phyloP scores from a whole-genome alignment of 768 basidiomycete genomes.

The Mycena pura region DNA sequence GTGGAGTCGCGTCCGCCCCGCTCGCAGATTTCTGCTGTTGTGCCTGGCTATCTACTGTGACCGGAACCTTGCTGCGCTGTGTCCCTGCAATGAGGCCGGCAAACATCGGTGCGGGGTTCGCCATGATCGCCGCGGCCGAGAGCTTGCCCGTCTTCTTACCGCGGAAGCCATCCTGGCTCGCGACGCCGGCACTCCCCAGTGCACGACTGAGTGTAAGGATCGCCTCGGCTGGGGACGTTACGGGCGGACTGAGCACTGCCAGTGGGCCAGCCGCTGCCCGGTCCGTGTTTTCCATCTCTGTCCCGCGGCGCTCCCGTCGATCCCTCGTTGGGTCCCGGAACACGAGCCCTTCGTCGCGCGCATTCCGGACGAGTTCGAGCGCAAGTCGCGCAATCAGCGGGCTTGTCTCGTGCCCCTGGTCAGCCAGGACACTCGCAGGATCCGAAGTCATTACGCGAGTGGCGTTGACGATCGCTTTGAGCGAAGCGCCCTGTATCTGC shows the following conservation, averaged over 20 bases:
- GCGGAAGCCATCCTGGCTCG: constrained; percentile 19
- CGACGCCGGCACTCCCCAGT: constrained; percentile 37
- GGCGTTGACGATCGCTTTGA: constrained; percentile 81
- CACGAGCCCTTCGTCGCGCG: constrained; percentile 66
- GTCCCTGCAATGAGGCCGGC: constrained; percentile 63
- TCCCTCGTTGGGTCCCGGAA: constrained; percentile 58
- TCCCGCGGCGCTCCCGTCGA: constrained; percentile 43
- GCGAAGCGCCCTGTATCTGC: constrained; percentile 63
- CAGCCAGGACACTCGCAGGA: constrained; percentile 73
- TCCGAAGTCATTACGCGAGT: constrained; percentile 89
- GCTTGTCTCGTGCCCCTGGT: constrained; percentile 70
- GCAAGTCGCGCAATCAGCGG: constrained; percentile 69
- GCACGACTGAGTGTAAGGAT: constrained; percentile 54
- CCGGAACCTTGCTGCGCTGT: constrained; percentile 31
- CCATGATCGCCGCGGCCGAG: constrained; percentile 44
- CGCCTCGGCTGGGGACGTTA: constrained; percentile 46
- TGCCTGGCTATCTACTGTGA: background rate
- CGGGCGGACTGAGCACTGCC: constrained; percentile 50
- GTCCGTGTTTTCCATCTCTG: constrained; percentile 25
- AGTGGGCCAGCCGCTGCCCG: constrained; percentile 44
- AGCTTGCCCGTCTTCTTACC: constrained; percentile 30
- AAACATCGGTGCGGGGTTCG: constrained; percentile 63
- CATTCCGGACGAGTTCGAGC: constrained; percentile 68
- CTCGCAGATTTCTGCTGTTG: constrained; percentile 32
- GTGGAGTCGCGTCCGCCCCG: constrained; percentile 37